A percentile compares a stretch with the other conserved stretches of the same genome.
These are phyloP conservation scores for Fusarium torreyae DNA, from an alignment of 2,329 filamentous ascomycete species.

Conservation along the genomic window DNA sequence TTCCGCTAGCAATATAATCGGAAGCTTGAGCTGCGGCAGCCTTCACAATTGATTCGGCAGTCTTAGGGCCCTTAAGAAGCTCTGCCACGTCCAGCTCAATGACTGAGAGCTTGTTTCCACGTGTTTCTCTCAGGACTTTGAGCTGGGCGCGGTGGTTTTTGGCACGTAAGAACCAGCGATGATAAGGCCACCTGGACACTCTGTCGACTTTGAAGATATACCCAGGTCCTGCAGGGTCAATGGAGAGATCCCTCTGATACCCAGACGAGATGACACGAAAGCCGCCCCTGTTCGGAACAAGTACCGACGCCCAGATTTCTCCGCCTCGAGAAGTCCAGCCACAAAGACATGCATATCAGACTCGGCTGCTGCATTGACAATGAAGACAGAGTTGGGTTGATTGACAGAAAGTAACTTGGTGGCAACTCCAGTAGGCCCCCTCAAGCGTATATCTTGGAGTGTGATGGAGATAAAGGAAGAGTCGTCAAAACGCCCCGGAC, in stretches of 20 bases:
- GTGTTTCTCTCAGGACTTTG: constrained; percentile 57
- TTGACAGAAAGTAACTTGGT: constrained; percentile 52
- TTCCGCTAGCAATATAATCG: constrained; percentile 58
- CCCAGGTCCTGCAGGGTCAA: constrained; percentile 62
- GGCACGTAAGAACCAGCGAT: constrained; percentile 71
- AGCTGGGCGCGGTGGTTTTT: constrained; percentile 70
- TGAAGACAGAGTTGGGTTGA: constrained; percentile 60
- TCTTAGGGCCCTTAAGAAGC: constrained; percentile 58
- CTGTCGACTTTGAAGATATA: constrained; percentile 45
- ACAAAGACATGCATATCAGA: constrained; percentile 70
- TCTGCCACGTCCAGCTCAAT: constrained; percentile 64
- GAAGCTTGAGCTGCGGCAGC: constrained; percentile 54
- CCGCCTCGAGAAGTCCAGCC: constrained; percentile 60
- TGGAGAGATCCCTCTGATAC: constrained; percentile 64
- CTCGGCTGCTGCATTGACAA: constrained; percentile 68
- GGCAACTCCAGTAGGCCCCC: constrained; percentile 60
- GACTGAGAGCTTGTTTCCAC: constrained; percentile 58
- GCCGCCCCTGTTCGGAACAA: constrained; percentile 59
- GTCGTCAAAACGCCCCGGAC: constrained; percentile 56
- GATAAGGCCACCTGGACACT: constrained; percentile 63
- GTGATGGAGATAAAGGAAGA: constrained; percentile 61
- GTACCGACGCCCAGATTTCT: constrained; percentile 51
- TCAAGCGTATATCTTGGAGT: constrained; percentile 63
- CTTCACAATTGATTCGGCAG: constrained; percentile 51
- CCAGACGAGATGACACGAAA: constrained; percentile 64